Evolutionary conservation across 768 basidiomycete genomes (phyloP), one percentile per base, ranked within the genome.

Genomic region (Leucocoprinus leucothites): DNA sequence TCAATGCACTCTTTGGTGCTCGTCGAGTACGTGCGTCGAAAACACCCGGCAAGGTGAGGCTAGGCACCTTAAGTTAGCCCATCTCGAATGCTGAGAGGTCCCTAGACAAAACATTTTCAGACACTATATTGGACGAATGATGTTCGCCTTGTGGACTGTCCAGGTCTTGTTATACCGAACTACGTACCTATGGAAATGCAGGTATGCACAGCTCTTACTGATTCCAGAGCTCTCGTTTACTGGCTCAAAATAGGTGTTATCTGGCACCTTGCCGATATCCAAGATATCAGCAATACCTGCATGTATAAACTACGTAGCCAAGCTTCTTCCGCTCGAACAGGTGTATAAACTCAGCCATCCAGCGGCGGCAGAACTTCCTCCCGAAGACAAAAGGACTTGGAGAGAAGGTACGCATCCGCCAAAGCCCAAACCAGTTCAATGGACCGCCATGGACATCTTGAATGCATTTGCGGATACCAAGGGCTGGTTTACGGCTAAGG

Each of bases 81-180:
- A 26, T 8, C 16, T 36, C 3, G 14, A 24, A 13, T 51, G 16
- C 19, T 26, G 45, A 21, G 16, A 36, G 38, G 18, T 3, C 36
- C 3, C 36, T 59, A 89, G 91, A 97, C 94, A 3, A 97, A 96
- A 70, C 94, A 97, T 66, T 93, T 94, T 65, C 93, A 98, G 67
- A 98, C 95, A 0, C 79, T 96, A 41, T 96, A 88, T 68, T 91
- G 87, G 87, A 93, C 91, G 22, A 70, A 79, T 1, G 85, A 92
- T 58, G 81, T 98, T 58, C 88, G 93, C 44, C 79, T 98, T 8
- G 92, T 94, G 35, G 96, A 98, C 69, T 98, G 96, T 63, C 96
- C 96, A 0, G 96, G 96, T 9, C 81, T 98, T 14, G 92, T 98
- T 2, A 86, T 96, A 77, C 96, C 96, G 8, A 88, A 85, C 57